Evolutionary conservation across 768 basidiomycete species (phyloP).

Genomic region (Russula dissimulans): DNA sequence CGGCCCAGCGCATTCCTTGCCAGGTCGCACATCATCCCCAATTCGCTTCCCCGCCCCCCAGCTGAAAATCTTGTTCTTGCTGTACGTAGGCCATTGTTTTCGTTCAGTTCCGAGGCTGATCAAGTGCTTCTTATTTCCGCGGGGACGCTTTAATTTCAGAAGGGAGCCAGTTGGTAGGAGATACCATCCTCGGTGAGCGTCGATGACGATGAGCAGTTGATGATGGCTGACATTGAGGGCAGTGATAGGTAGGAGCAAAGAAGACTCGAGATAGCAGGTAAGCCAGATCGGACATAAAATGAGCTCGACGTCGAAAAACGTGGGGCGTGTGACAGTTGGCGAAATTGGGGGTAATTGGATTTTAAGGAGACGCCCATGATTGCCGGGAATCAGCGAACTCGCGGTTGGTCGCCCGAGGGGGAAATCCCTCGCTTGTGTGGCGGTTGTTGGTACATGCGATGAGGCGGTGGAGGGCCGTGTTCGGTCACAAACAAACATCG

Average conservation of each 20-base stretch:
- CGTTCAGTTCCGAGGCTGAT: constrained; percentile 4
- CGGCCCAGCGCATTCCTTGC: not conserved
- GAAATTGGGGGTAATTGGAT: constrained; percentile 10
- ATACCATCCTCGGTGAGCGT: constrained; percentile 5
- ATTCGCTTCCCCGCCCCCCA: not conserved
- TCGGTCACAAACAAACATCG: constrained; percentile 6
- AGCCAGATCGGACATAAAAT: constrained; percentile 22
- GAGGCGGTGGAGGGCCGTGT: not conserved
- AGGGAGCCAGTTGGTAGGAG: constrained; percentile 2
- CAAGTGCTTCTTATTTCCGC: constrained; percentile 8
- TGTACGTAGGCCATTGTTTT: constrained; percentile 1
- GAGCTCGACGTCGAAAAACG: constrained; percentile 31
- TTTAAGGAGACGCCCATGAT: constrained; percentile 7
- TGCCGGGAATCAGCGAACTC: constrained; percentile 11
- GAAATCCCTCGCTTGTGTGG: not conserved
- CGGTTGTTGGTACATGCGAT: not conserved
- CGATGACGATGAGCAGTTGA: not conserved
- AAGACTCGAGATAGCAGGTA: constrained; percentile 6
- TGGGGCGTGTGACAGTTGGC: constrained; percentile 31
- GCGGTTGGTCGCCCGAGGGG: constrained; percentile 4
- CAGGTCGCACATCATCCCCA: not conserved
- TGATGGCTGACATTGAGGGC: not conserved
- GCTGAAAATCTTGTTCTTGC: not conserved
- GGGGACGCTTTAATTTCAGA: constrained; percentile 2
- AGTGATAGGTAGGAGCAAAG: constrained; percentile 1